These are phyloP conservation scores for Cutaneotrichosporon sp. DNA, from an alignment of 1,284 basidiomycete species.

Conservation along the genomic window DNA sequence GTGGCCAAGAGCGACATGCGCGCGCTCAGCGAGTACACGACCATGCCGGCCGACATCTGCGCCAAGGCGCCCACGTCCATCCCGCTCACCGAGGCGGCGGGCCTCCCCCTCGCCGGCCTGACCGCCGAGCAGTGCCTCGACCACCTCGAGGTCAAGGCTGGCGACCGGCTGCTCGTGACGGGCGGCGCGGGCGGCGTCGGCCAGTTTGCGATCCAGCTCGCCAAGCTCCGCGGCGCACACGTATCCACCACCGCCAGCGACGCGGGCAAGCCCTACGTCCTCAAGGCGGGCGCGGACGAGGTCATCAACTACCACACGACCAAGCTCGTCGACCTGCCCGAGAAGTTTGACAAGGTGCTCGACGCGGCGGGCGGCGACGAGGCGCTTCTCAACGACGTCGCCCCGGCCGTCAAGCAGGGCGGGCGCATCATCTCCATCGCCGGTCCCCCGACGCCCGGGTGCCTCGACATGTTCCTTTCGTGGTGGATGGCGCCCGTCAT, in stretches of 20 bases:
- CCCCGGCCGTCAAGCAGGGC: constrained; percentile 12
- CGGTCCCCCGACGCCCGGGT: constrained; percentile 16
- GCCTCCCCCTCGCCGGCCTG: constrained; percentile 27
- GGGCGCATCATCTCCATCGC: constrained; percentile 21
- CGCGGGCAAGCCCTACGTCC: constrained; percentile 53
- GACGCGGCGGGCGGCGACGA: constrained; percentile 22
- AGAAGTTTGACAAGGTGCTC: constrained; percentile 24
- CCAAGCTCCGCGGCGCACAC: constrained; percentile 54
- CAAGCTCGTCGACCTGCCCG: constrained; percentile 12
- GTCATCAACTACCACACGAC: constrained; percentile 48
- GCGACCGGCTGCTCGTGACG: constrained; percentile 52
- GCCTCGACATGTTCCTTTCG: constrained; percentile 14
- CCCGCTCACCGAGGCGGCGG: constrained; percentile 21
- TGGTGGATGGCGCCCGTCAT: constrained; percentile 10
- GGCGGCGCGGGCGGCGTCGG: constrained; percentile 57
- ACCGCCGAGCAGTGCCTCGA: constrained; percentile 28
- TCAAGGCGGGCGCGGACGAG: constrained; percentile 55
- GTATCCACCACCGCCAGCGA: constrained; percentile 56
- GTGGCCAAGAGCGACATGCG: constrained; percentile 50
- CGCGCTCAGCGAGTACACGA: constrained; percentile 54
- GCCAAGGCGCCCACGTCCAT: constrained; percentile 22
- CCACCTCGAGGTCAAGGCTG: constrained; percentile 19
- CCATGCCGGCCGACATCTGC: constrained; percentile 7
- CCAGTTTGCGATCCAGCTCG: constrained; percentile 57
- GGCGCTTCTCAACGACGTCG: constrained; percentile 6